A percentile compares a stretch with the other conserved stretches of the same genome.
These are phyloP conservation scores for Chenopodium berlandieri DNA, from an alignment of 148 eudicot genomes.

Conservation along the genomic window DNA sequence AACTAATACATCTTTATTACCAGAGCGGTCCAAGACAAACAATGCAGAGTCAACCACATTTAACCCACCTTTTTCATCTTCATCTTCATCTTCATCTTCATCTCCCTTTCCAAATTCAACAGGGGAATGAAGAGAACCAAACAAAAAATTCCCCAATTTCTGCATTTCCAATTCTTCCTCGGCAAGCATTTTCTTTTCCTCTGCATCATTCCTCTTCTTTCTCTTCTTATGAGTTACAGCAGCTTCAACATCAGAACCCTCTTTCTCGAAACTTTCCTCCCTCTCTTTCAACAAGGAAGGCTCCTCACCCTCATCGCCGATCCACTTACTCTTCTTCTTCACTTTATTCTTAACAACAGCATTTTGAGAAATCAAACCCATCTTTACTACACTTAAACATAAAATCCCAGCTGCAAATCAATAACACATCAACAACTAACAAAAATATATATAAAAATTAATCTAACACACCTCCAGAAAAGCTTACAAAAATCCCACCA, in stretches of 20 bases:
- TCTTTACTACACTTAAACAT: constrained; percentile 18
- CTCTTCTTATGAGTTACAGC: constrained; percentile 38
- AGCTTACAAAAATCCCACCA: too few relatives aligned
- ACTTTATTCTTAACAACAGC: constrained; percentile 35
- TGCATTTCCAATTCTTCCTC: constrained; percentile 64
- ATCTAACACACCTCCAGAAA: too few relatives aligned
- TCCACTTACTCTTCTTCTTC: constrained; percentile 56
- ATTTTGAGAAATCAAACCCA: constrained; percentile 84
- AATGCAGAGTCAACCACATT: constrained; percentile 37
- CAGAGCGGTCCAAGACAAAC: constrained; percentile 62
- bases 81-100: constrained; percentile 31
- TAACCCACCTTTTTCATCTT: constrained; percentile 27
- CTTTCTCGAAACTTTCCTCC: constrained; percentile 31
- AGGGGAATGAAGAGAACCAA: constrained; percentile 69
- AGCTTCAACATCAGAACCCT: constrained; percentile 24
- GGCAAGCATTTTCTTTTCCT: constrained; percentile 29
- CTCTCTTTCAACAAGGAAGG: constrained; percentile 29
- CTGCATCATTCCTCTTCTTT: constrained; percentile 45
- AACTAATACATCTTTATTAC: constrained; percentile 33
- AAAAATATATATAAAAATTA: neutral
- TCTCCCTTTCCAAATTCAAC: constrained; percentile 61
- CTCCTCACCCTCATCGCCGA: constrained; percentile 31
- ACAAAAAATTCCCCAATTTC: constrained; percentile 57
- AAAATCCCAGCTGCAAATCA: constrained; percentile 15
- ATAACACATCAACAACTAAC: neutral